phyloP scores from a whole-genome alignment of 2,329 filamentous ascomycete species.

The Neofusicoccum cordaticola region DNA sequence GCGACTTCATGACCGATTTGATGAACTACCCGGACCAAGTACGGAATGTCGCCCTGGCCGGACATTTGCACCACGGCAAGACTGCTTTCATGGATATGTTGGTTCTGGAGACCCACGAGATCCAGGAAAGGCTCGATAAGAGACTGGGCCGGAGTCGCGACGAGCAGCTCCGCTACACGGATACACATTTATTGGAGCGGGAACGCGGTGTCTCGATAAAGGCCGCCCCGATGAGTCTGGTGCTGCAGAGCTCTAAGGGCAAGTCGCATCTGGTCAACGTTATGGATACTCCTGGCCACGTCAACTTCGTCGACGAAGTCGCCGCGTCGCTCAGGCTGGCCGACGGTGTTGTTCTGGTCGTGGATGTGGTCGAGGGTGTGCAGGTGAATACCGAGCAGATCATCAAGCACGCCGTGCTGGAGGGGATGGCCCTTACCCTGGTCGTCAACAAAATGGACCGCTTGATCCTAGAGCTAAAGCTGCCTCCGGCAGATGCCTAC shows the following conservation, averaged over 20 bases:
- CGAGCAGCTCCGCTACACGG: constrained; percentile 91
- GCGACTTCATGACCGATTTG: constrained; percentile 89
- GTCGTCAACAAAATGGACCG: constrained; percentile 98
- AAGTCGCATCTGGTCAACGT: constrained; percentile 96
- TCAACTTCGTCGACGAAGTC: constrained; percentile 98
- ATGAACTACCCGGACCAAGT: constrained; percentile 96
- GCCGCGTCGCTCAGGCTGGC: constrained; percentile 82
- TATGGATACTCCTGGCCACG: constrained; percentile 92
- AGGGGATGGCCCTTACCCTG: constrained; percentile 83
- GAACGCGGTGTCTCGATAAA: constrained; percentile 91
- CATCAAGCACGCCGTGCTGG: constrained; percentile 90
- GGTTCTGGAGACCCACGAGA: constrained; percentile 90
- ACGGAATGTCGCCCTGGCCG: constrained; percentile 86
- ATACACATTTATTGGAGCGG: constrained; percentile 83
- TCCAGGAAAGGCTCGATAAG: constrained; percentile 74
- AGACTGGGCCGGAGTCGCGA: constrained; percentile 78
- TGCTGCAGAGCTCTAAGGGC: constrained; percentile 81
- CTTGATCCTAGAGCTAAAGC: constrained; percentile 86
- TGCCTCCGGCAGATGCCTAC: constrained; percentile 93
- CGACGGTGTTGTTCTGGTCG: constrained; percentile 88
- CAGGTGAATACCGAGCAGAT: constrained; percentile 96
- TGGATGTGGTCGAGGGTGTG: constrained; percentile 98
- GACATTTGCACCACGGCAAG: constrained; percentile 95
- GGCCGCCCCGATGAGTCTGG: constrained; percentile 87
- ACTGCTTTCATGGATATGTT: constrained; percentile 98